Base-by-base conservation (phyloP, 139 green algal genomes). In the Volvox africanus region DNA sequence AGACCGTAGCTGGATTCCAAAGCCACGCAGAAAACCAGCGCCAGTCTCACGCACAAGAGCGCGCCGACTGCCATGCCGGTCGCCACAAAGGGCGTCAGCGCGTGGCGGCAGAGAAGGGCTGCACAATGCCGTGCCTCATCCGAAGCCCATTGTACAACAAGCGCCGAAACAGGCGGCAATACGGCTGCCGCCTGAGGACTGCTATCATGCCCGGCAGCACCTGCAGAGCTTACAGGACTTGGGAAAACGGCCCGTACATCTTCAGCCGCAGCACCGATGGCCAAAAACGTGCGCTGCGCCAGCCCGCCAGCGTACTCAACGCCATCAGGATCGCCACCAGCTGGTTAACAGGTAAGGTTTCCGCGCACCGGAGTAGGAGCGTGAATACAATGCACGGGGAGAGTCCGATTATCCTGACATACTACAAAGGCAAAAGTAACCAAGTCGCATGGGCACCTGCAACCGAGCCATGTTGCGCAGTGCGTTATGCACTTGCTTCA, bases 281-380 rank as follows among this genome's bases (percentile, higher is more conserved):
- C 88, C 37, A 93, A 78, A 44, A 92, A 86, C 0, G 92, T 93
- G 77, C 79, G 88, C 90, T 95, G 92, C 73, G 88, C 68, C 79
- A 93, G 73, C 1, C 83, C 78, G 20, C 92, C 90, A 22, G 92
- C 88, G 88, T 93, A 95, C 88, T 95, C 92, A 16, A 90, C 26
- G 26, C 88, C 88, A 62, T 95, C 90, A 19, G 92, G 92, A 69
- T 95, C 92, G 36, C 89, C 82, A 26, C 90, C 90, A 36, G 82
- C 55, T 78, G 85, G 67, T 12, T 73, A 28, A 73, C 65, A 28
- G 21, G 6, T 26, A 73, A 73, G 65, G 65, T 73, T 55, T 55
- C 44, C 44, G 9, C 5, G 5, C 44, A 55, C 5, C 44, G 44
- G 44, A 55, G 9, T 55, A 55, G 44, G 44, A 55, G 44, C 44